A percentile compares a stretch with the other conserved stretches of the same genome.
These are phyloP conservation scores for Alternaria tenuissima DNA, from an alignment of 2,329 filamentous ascomycete genomes.

Conservation along the genomic window DNA sequence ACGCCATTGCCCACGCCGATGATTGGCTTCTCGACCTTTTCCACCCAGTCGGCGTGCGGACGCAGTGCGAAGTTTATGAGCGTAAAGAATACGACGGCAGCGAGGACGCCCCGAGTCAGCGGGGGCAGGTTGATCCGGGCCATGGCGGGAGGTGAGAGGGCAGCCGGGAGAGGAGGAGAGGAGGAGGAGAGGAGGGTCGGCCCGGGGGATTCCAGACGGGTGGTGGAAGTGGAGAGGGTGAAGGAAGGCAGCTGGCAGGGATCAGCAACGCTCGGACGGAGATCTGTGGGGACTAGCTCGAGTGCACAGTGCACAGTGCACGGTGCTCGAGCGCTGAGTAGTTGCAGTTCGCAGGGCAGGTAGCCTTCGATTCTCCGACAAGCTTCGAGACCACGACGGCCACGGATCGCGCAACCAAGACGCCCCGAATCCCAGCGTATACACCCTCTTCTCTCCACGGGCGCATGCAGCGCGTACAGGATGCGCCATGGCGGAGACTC, in stretches of 20 bases:
- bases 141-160: slow-evolving; percentile 58
- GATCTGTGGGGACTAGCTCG: slow-evolving; percentile 11
- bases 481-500: slow-evolving; percentile 55
- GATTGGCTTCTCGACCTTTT: slow-evolving; percentile 56
- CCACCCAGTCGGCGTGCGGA: slow-evolving; percentile 50
- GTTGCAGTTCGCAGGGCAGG: slow-evolving; percentile 1
- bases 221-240: neutral
- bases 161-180: neutral
- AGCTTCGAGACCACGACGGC: neutral
- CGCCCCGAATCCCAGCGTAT: neutral
- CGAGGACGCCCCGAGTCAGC: slow-evolving; percentile 82
- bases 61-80: slow-evolving; percentile 82
- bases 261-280: slow-evolving; percentile 12
- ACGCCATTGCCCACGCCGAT: slow-evolving; percentile 68
- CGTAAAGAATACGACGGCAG: slow-evolving; percentile 77
- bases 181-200: neutral
- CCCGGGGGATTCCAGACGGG: slow-evolving; percentile 4
- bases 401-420: slow-evolving; percentile 8
- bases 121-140: slow-evolving; percentile 92
- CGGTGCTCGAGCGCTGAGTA: neutral
- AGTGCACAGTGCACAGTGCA: neutral
- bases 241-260: slow-evolving; percentile 7
- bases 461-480: slow-evolving; percentile 26
- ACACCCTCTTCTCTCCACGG: neutral
- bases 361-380: slow-evolving; percentile 6